Evolutionary conservation across 768 basidiomycete species (phyloP), one percentile per base, ranked within the genome.

Genomic region (Leccinum pellstonianum): DNA sequence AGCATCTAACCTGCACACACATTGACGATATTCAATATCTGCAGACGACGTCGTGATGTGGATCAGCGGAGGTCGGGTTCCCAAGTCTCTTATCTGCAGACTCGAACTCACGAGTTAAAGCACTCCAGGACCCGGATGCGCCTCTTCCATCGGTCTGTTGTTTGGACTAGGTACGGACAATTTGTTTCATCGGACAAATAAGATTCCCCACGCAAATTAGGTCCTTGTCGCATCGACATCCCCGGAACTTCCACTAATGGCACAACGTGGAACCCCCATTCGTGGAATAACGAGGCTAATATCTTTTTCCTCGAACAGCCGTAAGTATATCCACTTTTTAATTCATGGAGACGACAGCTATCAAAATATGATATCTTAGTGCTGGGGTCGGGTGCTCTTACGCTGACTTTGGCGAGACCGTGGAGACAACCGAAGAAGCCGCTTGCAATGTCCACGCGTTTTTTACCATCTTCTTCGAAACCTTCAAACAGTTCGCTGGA

Each of bases 341-440:
- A 29, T 56, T 19, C 41, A 33, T 46, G 10, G 19, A 47, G 27
- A 49, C 35, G 43, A 46, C 41, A 57, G 25, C 10, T 41, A 19
- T 54, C 50, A 54, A 7, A 8, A 29, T 29, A 29, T 29, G 21
- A 21, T 50, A 60, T 15, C 38, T 14, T 52, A 86, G 85, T 21
- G 85, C 87, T 23, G 86, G 85, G 3, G 87, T 88, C 10, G 88
- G 87, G 1, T 90, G 86, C 69, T 87, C 85, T 2, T 88, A 87
- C 59, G 84, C 86, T 3, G 87, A 90, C 62, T 83, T 80, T 60
- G 86, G 85, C 3, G 83, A 90, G 74, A 83, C 79, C 1, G 77
- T 90, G 17, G 84, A 83, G 59, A 91, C 87, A 0, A 89, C 91
- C 0, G 90, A 93, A 72, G 86, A 86, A n/a, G 91, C 91, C 1